These are phyloP conservation scores for Kodamaea fukazawae DNA, from an alignment of 805 yeast species.

Conservation along the genomic window DNA sequence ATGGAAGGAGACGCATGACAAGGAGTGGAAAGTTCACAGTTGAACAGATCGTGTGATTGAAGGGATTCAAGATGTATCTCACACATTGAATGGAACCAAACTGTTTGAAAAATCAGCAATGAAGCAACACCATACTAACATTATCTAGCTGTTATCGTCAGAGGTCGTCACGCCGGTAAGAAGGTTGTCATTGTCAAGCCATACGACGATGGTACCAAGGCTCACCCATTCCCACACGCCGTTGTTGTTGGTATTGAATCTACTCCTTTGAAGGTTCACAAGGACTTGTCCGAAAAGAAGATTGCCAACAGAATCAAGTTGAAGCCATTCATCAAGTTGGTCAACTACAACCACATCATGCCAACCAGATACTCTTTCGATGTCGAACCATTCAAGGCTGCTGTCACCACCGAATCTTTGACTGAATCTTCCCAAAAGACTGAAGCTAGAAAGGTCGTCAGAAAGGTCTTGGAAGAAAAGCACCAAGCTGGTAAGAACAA, in stretches of 20 bases:
- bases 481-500: constrained; percentile 99
- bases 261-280: constrained; percentile 95
- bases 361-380: constrained; percentile 99
- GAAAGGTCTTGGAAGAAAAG: constrained; percentile 99
- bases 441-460: constrained; percentile 98
- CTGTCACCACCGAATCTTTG: constrained; percentile 89
- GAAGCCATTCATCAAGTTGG: constrained; percentile 98
- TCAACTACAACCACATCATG: constrained; percentile 99
- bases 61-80: too few species aligned
- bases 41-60: constrained; percentile 4
- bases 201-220: constrained; percentile 97
- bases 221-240: constrained; percentile 99
- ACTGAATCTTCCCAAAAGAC: constrained; percentile 97
- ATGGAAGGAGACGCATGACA: background rate
- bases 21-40: background rate
- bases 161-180: constrained; percentile 99
- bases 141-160: constrained; percentile 87
- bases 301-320: constrained; percentile 95
- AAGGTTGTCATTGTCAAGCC: constrained; percentile 98
- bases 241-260: constrained; percentile 99
- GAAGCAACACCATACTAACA: constrained; percentile 11
- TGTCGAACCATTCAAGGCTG: constrained; percentile 91
- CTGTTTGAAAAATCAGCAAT: background rate
- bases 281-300: constrained; percentile 93
- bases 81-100: too few species aligned